These are phyloP conservation scores for Ceratobasidium sp. DNA, from an alignment of 1,284 basidiomycete species.

Conservation along the genomic window DNA sequence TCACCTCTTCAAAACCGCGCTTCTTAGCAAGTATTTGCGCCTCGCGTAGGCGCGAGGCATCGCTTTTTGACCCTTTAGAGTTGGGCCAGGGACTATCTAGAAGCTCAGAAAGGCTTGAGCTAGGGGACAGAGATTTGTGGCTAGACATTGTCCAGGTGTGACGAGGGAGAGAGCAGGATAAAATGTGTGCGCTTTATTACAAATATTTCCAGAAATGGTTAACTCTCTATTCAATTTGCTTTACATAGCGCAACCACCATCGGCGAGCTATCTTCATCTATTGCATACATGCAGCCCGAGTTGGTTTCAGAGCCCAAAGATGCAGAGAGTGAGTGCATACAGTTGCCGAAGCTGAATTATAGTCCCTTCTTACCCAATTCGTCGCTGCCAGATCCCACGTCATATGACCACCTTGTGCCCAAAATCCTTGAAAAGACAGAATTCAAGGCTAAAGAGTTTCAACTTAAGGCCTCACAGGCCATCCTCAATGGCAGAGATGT, in stretches of 20 bases:
- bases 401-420: not conserved
- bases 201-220: slow-evolving; percentile 5
- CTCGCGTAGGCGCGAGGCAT: not conserved
- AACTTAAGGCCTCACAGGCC: not conserved
- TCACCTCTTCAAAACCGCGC: not conserved
- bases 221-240: not conserved
- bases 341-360: not conserved
- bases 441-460: not conserved
- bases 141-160: not conserved
- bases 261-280: not conserved
- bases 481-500: not conserved
- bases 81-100: not conserved
- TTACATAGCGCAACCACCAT: not conserved
- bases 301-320: not conserved
- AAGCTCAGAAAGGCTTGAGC: not conserved
- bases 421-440: slow-evolving; percentile 14
- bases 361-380: not conserved
- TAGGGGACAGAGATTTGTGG: not conserved
- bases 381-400: not conserved
- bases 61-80: slow-evolving; percentile 9
- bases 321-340: slow-evolving; percentile 10
- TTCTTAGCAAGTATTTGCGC: no score
- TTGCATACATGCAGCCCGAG: no score
- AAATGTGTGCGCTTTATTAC: not conserved
- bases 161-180: not conserved